Evolutionary conservation across 2,329 filamentous ascomycete genomes (phyloP).

Genomic region (Torrubiellomyces zombiae): DNA sequence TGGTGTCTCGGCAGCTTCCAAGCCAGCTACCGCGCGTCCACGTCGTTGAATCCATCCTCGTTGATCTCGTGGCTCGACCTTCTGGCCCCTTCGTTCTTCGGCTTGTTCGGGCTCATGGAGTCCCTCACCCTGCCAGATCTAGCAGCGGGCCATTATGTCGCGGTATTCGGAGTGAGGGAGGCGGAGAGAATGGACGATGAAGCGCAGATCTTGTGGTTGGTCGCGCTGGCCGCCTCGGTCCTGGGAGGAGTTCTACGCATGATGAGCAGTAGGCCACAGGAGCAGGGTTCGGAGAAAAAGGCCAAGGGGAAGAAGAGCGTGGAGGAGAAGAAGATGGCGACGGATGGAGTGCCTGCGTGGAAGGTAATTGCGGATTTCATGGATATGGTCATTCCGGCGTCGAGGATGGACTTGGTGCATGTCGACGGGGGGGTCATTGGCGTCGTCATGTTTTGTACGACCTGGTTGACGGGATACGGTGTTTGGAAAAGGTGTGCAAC

Average conservation of each 20-base stretch:
- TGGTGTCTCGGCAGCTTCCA: conserved; percentile 47
- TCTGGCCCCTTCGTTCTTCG: conserved; percentile 40
- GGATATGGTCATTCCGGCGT: conserved; percentile 46
- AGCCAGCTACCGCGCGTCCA: conserved; percentile 21
- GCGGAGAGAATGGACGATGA: conserved; percentile 35
- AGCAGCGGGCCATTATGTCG: conserved; percentile 23
- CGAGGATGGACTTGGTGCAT: conserved; percentile 42
- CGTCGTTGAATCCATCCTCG: conserved; percentile 9
- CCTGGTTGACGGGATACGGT: conserved; percentile 40
- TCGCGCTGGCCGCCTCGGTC: conserved; percentile 37
- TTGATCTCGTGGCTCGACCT: conserved; percentile 34
- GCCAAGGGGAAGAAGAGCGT: conserved; percentile 16
- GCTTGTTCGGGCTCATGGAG: conserved; percentile 52
- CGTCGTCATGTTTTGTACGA: conserved; percentile 42
- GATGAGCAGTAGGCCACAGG: conserved; percentile 4
- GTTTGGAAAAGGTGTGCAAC: conserved; percentile 43
- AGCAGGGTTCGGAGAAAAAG: conserved; percentile 11
- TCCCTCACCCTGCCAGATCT: conserved; percentile 43
- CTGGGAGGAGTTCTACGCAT: conserved; percentile 11
- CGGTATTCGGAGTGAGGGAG: conserved; percentile 34
- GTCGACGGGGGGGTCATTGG: conserved; percentile 35
- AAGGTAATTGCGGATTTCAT: conserved; percentile 38
- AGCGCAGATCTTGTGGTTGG: conserved; percentile 55
- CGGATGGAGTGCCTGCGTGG: conserved; percentile 20
- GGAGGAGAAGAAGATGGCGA: conserved; percentile 15